Evolutionary conservation across 129 eudicot genomes (phyloP).

Genomic region (Flaveria bidentis): DNA sequence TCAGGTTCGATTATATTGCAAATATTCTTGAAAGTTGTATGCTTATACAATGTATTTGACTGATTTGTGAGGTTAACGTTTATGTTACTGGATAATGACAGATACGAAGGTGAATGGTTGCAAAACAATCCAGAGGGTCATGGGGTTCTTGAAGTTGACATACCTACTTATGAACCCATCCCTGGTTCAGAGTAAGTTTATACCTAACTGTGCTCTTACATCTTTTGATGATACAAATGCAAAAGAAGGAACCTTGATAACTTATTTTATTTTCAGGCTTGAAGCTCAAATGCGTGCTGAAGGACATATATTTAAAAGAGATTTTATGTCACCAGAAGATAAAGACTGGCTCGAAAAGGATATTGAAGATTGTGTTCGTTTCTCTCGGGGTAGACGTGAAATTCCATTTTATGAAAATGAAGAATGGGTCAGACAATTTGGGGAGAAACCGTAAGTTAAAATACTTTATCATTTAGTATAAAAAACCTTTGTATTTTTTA

Average conservation of each 20-base stretch:
- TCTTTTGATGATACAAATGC: neutral
- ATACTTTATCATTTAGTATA: neutral
- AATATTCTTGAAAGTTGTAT: slow-evolving; percentile 3
- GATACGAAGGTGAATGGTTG: slow-evolving; percentile 99
- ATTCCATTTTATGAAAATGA: slow-evolving; percentile 80
- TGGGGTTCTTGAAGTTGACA: slow-evolving; percentile 93
- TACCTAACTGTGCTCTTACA: slow-evolving; percentile 18
- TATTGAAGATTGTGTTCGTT: slow-evolving; percentile 67
- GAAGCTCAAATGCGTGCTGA: slow-evolving; percentile 88
- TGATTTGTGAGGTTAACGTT: neutral
- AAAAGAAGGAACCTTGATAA: neutral
- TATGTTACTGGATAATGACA: slow-evolving; percentile 32
- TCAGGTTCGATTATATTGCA: slow-evolving; percentile 55
- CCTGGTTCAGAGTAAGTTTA: slow-evolving; percentile 89
- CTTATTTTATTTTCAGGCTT: slow-evolving; percentile 49
- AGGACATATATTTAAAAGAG: slow-evolving; percentile 71
- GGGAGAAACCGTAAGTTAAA: slow-evolving; percentile 72
- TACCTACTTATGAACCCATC: slow-evolving; percentile 74
- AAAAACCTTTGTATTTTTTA: neutral
- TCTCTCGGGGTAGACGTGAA: slow-evolving; percentile 50
- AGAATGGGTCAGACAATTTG: slow-evolving; percentile 64
- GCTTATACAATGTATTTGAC: slow-evolving; percentile 8
- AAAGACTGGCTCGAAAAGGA: slow-evolving; percentile 90
- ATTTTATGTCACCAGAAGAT: slow-evolving; percentile 85
- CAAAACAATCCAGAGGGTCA: slow-evolving; percentile 89